Percentiles rank a stretch among this genome's conserved stretches.
Evolutionary conservation across 108 stramenopile genomes (phyloP).

Genomic region (Pseudonitzschia multiseries): DNA sequence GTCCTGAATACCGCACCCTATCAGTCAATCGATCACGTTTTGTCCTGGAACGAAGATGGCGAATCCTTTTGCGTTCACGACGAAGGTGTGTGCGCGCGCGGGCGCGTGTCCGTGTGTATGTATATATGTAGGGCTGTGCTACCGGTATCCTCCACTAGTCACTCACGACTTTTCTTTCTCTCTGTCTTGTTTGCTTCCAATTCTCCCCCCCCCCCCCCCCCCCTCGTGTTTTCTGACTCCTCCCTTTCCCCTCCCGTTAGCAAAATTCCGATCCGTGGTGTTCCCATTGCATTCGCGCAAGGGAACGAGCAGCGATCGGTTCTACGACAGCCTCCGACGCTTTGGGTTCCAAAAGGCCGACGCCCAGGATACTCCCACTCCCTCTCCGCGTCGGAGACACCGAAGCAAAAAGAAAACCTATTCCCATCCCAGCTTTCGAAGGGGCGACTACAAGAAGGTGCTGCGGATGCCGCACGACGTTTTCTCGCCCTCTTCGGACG

Average conservation of each 20-base stretch:
- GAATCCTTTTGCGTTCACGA: conserved; percentile 1
- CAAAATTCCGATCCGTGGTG: not conserved
- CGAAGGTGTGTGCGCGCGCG: not conserved
- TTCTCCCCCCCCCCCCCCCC: too few species aligned
- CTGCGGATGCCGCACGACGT: not conserved
- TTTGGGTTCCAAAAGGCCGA: not conserved
- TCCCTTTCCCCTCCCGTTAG: not conserved
- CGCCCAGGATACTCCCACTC: too few species aligned
- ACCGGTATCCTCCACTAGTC: not conserved
- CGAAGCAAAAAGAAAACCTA: too few species aligned
- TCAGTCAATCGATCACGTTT: not conserved
- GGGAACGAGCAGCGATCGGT: not conserved
- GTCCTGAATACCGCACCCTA: conserved; percentile 11
- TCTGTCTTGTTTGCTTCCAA: not conserved
- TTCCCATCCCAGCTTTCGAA: not conserved
- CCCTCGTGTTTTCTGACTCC: too few species aligned
- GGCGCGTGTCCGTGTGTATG: too few species aligned
- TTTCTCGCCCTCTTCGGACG: not conserved
- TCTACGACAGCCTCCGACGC: not conserved
- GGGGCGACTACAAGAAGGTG: not conserved
- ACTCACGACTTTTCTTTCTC: not conserved
- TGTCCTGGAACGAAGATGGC: conserved; percentile 1
- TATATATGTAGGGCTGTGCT: not conserved
- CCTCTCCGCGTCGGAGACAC: too few species aligned
- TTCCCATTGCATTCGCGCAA: conserved; percentile 8